Conservation (phyloP, 2,329 filamentous ascomycete species). For the Kalmusia sp. region DNA sequence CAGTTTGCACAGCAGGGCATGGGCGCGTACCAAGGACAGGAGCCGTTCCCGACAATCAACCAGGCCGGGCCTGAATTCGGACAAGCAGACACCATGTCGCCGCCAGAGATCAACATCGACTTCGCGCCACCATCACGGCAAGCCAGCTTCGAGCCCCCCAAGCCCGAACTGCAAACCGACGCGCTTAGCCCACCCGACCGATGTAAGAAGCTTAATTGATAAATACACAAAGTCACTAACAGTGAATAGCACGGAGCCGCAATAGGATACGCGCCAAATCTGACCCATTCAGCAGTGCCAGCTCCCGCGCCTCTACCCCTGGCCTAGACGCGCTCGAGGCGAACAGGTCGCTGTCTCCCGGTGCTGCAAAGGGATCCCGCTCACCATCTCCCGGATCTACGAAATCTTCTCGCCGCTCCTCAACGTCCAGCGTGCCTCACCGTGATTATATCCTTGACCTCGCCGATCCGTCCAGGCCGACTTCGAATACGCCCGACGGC, state of each 20-base stretch:
- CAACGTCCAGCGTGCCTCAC: conserved; percentile 60
- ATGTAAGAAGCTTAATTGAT: conserved; percentile 54
- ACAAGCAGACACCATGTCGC: conserved; percentile 77
- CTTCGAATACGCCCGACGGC: conserved; percentile 53
- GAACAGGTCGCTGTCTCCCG: conserved; percentile 52
- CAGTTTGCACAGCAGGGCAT: conserved; percentile 56
- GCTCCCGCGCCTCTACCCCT: conserved; percentile 54
- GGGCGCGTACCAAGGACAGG: conserved; percentile 60
- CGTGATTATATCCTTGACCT: conserved; percentile 87
- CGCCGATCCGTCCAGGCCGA: conserved; percentile 85
- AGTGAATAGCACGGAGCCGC: conserved; percentile 57
- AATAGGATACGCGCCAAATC: conserved; percentile 66
- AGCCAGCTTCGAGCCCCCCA: conserved; percentile 70
- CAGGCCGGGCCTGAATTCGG: conserved; percentile 66
- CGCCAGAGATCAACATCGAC: conserved; percentile 95
- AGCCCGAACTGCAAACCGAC: conserved; percentile 69
- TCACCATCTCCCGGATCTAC: conserved; percentile 55
- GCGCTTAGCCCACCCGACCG: conserved; percentile 81
- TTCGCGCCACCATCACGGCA: conserved; percentile 78
- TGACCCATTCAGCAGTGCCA: conserved; percentile 62
- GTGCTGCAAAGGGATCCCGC: conserved; percentile 51
- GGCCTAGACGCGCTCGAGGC: conserved; percentile 36
- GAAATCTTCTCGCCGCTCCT: conserved; percentile 57
- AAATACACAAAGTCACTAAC: conserved; percentile 23
- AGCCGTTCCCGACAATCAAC: conserved; percentile 58